A percentile compares a stretch with the other conserved stretches of the same genome.
Evolutionary conservation across 2,329 filamentous ascomycete species (phyloP).

Genomic region (Colletotrichum tofieldiae): DNA sequence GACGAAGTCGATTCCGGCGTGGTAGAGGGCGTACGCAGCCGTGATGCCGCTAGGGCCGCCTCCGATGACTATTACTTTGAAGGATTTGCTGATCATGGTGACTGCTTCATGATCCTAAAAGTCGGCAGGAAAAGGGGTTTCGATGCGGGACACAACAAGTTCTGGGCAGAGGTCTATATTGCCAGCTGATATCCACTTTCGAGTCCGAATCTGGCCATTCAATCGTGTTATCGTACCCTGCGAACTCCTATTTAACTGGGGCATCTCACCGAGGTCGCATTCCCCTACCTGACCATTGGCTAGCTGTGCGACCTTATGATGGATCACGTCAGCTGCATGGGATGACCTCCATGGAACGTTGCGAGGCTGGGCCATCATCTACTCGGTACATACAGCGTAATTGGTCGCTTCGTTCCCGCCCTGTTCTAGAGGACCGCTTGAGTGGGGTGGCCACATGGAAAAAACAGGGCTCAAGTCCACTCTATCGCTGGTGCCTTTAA

Average conservation of each 20-base stretch:
- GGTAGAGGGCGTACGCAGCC: constrained; percentile 49
- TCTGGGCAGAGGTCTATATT: not conserved
- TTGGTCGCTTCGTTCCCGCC: no score
- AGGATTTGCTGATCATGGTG: constrained; percentile 48
- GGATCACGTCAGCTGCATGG: no score
- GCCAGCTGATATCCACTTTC: not conserved
- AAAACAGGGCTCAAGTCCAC: no score
- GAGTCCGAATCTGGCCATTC: not conserved
- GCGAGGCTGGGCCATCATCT: no score
- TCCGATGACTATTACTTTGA: constrained; percentile 52
- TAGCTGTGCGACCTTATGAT: not conserved
- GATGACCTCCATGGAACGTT: no score
- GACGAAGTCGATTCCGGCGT: constrained; percentile 54
- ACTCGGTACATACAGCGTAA: no score
- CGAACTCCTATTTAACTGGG: not conserved
- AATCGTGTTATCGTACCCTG: not conserved
- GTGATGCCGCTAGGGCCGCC: constrained; percentile 51
- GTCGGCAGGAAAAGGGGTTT: not conserved
- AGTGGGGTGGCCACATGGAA: no score
- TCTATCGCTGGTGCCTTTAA: no score
- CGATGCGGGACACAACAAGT: not conserved
- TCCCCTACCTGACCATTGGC: not conserved
- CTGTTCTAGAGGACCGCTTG: no score
- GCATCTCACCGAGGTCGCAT: not conserved
- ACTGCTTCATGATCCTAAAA: not conserved